phyloP scores from a whole-genome alignment of 2,329 filamentous ascomycete species.

The Cladosporium sp. region DNA sequence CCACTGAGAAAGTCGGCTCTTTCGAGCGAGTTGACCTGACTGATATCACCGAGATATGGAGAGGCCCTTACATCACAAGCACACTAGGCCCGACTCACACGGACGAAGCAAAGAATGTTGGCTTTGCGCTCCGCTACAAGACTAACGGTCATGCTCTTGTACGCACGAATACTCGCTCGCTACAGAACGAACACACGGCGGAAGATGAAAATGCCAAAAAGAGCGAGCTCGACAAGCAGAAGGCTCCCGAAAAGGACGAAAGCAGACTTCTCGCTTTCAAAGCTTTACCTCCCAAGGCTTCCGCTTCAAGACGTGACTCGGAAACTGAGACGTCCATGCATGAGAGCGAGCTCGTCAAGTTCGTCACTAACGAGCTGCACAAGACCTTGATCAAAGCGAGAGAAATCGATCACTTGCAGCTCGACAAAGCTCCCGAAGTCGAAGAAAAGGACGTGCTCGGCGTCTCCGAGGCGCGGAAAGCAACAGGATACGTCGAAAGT shows the following conservation, averaged over 20 bases:
- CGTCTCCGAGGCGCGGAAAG: constrained; percentile 79
- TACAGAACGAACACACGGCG: constrained; percentile 60
- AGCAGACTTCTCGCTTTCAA: constrained; percentile 57
- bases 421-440: constrained; percentile 38
- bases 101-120: constrained; percentile 79
- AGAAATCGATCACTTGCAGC: constrained; percentile 32
- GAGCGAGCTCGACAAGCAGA: constrained; percentile 30
- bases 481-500: constrained; percentile 83
- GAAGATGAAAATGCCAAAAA: constrained; percentile 35
- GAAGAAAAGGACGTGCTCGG: constrained; percentile 75
- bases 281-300: constrained; percentile 54
- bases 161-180: constrained; percentile 80
- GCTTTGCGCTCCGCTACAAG: constrained; percentile 77
- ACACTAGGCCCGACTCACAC: constrained; percentile 76
- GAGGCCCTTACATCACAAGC: constrained; percentile 87
- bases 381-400: constrained; percentile 50
- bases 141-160: constrained; percentile 70
- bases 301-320: constrained; percentile 34
- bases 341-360: constrained; percentile 59
- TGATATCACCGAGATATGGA: constrained; percentile 71
- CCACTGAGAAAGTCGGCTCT: constrained; percentile 87
- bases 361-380: constrained; percentile 76
- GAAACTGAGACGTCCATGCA: constrained; percentile 32
- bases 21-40: constrained; percentile 83
- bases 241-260: constrained; percentile 28